Percentiles rank a stretch among this genome's conserved stretches.
phyloP scores from a whole-genome alignment of 768 basidiomycete genomes.

The Hygrocybe punicea region DNA sequence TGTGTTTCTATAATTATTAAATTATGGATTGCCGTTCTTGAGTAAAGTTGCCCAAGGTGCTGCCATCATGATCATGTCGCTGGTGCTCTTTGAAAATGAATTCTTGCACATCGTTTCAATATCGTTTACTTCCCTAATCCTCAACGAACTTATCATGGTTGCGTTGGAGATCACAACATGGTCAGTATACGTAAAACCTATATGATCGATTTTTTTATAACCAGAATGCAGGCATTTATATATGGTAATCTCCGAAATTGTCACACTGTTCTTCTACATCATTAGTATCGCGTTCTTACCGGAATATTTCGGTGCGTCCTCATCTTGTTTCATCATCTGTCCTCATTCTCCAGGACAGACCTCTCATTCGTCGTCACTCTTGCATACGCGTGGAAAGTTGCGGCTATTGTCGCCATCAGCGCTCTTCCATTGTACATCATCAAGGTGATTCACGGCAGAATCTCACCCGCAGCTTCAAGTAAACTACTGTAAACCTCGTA shows the following conservation, averaged over 20 bases:
- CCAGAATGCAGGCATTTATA: constrained; percentile 71
- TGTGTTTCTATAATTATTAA: constrained; percentile 21
- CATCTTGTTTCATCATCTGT: not conserved
- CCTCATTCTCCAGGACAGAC: constrained; percentile 48
- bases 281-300: constrained; percentile 91
- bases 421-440: constrained; percentile 88
- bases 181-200: constrained; percentile 43
- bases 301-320: constrained; percentile 82
- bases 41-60: constrained; percentile 56
- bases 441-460: constrained; percentile 78
- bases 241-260: constrained; percentile 90
- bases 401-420: constrained; percentile 91
- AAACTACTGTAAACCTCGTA: constrained; percentile 61
- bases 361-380: constrained; percentile 86
- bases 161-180: constrained; percentile 97
- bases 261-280: constrained; percentile 84
- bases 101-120: constrained; percentile 98
- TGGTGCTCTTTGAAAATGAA: constrained; percentile 94
- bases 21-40: not conserved
- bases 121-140: constrained; percentile 91
- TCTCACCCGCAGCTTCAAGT: constrained; percentile 91
- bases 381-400: constrained; percentile 91
- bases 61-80: constrained; percentile 97
- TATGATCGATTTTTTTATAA: not conserved
- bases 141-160: constrained; percentile 99